These are phyloP conservation scores for Drechslera avenae DNA, from an alignment of 2,329 filamentous ascomycete genomes.

Conservation along the genomic window DNA sequence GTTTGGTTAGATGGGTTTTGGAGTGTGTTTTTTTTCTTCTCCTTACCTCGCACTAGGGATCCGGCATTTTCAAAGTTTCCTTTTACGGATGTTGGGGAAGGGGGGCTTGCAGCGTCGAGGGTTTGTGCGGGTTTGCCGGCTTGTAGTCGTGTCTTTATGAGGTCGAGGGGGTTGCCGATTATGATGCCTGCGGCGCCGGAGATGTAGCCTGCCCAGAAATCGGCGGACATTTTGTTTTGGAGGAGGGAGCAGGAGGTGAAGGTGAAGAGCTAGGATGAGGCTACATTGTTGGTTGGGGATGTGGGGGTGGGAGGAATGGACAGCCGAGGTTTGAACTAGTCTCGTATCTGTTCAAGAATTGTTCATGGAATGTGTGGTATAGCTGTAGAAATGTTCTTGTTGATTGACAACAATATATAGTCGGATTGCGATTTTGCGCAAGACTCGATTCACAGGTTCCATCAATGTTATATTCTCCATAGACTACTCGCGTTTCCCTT, in stretches of 20 bases:
- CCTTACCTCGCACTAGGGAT: constrained; percentile 45
- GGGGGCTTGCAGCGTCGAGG: constrained; percentile 12
- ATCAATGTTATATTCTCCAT: too few species aligned
- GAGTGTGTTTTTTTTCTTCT: too few species aligned
- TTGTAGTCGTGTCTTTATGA: constrained; percentile 82
- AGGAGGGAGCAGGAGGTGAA: not conserved
- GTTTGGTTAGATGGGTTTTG: too few species aligned
- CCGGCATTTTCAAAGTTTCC: constrained; percentile 46
- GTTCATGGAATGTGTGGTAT: too few species aligned
- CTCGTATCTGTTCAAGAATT: too few species aligned
- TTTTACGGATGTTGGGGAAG: constrained; percentile 21
- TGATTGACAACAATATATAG: too few species aligned
- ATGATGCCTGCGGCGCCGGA: constrained; percentile 85
- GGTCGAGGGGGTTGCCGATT: constrained; percentile 84
- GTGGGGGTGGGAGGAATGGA: constrained; percentile 8
- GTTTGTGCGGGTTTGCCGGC: constrained; percentile 53
- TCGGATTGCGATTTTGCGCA: too few species aligned
- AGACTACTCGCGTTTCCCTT: too few species aligned
- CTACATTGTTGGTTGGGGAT: constrained; percentile 8
- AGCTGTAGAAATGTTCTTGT: too few species aligned
- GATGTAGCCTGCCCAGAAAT: constrained; percentile 93
- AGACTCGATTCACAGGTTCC: too few species aligned
- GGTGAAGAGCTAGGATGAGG: constrained; percentile 17
- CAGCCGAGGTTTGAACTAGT: constrained; percentile 18
- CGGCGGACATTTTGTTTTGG: constrained; percentile 69